A percentile compares a stretch with the other conserved stretches of the same genome.
phyloP scores from a whole-genome alignment of 192 early-diverging fungal species.

The Dimargaris verticillata region DNA sequence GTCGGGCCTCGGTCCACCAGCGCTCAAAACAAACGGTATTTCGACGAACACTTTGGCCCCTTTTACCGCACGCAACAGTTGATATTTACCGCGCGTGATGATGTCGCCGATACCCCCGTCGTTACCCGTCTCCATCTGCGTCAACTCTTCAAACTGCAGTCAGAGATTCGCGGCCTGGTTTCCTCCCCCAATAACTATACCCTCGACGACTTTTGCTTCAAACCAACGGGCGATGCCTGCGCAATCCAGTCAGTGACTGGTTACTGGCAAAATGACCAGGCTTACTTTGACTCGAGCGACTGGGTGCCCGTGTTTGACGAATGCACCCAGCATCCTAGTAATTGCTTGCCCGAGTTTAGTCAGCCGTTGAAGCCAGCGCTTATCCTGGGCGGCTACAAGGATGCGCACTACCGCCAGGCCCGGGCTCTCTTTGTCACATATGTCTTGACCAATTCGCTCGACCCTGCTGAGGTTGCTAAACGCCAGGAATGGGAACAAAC shows the following conservation, averaged over 20 bases:
- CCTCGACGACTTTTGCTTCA: conserved; percentile 37
- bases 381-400: conserved; percentile 33
- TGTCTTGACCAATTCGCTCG: conserved; percentile 36
- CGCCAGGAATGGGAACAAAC: conserved; percentile 38
- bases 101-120: conserved; percentile 18
- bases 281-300: conserved; percentile 21
- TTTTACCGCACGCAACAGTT: conserved; percentile 50
- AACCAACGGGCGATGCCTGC: conserved; percentile 39
- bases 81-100: conserved; percentile 29
- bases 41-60: conserved; percentile 42
- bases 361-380: conserved; percentile 44
- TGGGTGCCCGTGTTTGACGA: conserved; percentile 28
- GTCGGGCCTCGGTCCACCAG: conserved; percentile 37
- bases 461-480: conserved; percentile 17
- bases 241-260: conserved; percentile 46
- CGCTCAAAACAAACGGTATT: conserved; percentile 33
- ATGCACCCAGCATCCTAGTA: conserved; percentile 28
- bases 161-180: conserved; percentile 24
- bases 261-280: conserved; percentile 38
- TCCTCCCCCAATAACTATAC: conserved; percentile 20
- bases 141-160: conserved; percentile 31
- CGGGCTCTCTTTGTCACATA: conserved; percentile 40
- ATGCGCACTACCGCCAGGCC: conserved; percentile 21
- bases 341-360: conserved; percentile 41
- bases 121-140: conserved; percentile 24